A percentile compares a stretch with the other conserved stretches of the same genome.
phyloP scores from a whole-genome alignment of 352 stramenopile species.

The Globisporangium parvum region DNA sequence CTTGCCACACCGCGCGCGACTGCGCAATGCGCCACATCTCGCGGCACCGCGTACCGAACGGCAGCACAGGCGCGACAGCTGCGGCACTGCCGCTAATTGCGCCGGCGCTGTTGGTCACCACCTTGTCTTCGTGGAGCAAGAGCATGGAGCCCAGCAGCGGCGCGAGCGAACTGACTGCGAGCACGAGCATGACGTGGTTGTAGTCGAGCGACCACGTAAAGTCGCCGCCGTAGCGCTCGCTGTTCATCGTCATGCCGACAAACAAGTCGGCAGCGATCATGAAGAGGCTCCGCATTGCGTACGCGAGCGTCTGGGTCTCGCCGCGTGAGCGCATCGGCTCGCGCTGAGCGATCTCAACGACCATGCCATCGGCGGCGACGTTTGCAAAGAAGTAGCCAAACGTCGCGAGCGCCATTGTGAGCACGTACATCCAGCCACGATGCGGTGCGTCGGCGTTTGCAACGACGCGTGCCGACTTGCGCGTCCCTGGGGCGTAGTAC shows the following conservation, averaged over 20 bases:
- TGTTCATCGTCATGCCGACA: slow-evolving; percentile 41
- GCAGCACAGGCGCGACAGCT: slow-evolving; percentile 11
- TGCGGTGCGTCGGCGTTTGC: slow-evolving; percentile 17
- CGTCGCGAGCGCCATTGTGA: slow-evolving; percentile 72
- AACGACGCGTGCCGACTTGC: slow-evolving; percentile 24
- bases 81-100: slow-evolving; percentile 10
- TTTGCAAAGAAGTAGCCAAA: slow-evolving; percentile 86
- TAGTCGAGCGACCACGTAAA: slow-evolving; percentile 41
- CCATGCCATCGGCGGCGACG: slow-evolving; percentile 73
- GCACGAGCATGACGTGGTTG: slow-evolving; percentile 32
- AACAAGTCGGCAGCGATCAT: slow-evolving; percentile 47
- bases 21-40: slow-evolving; percentile 63
- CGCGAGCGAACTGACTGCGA: slow-evolving; percentile 28
- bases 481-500: slow-evolving; percentile 35
- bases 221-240: slow-evolving; percentile 27
- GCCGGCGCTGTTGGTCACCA: no score
- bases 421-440: slow-evolving; percentile 48
- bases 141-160: slow-evolving; percentile 44
- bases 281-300: slow-evolving; percentile 32
- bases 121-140: slow-evolving; percentile 46
- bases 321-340: slow-evolving; percentile 49
- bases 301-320: slow-evolving; percentile 50
- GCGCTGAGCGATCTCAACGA: slow-evolving; percentile 66
- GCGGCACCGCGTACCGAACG: slow-evolving; percentile 21
- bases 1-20: slow-evolving; percentile 67